These are phyloP conservation scores for Colletotrichum tofieldiae DNA, from an alignment of 2,329 filamentous ascomycete genomes.

Conservation along the genomic window DNA sequence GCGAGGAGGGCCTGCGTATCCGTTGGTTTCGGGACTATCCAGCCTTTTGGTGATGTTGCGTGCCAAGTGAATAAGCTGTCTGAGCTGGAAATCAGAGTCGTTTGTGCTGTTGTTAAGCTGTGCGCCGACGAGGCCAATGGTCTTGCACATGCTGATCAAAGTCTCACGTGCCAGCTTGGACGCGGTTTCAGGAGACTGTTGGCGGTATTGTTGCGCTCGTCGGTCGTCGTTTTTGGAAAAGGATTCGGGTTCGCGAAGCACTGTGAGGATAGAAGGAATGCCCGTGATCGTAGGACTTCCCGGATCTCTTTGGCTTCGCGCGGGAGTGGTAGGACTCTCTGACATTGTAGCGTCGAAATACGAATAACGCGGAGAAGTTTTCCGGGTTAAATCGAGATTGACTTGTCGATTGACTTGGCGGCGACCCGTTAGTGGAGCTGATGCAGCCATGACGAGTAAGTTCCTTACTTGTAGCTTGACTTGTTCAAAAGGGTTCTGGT, in stretches of 20 bases:
- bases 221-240: slow-evolving; percentile 33
- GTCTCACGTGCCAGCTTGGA: slow-evolving; percentile 39
- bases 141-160: slow-evolving; percentile 40
- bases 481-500: not conserved
- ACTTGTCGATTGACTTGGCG: slow-evolving; percentile 12
- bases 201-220: slow-evolving; percentile 28
- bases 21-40: slow-evolving; percentile 34
- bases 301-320: slow-evolving; percentile 24
- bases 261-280: slow-evolving; percentile 38
- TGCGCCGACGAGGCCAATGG: slow-evolving; percentile 33
- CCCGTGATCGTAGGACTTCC: slow-evolving; percentile 33
- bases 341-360: slow-evolving; percentile 16
- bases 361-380: not conserved
- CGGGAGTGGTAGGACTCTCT: slow-evolving; percentile 30
- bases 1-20: slow-evolving; percentile 11
- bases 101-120: slow-evolving; percentile 41
- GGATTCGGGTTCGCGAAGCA: slow-evolving; percentile 35
- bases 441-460: not conserved
- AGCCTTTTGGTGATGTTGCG: slow-evolving; percentile 38
- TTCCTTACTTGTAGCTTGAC: not conserved
- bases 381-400: not conserved
- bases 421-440: not conserved
- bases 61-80: slow-evolving; percentile 40
- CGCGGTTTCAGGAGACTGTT: slow-evolving; percentile 35
- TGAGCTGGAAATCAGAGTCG: slow-evolving; percentile 39